A percentile compares a stretch with the other conserved stretches of the same genome.
These are phyloP conservation scores for Gastrolobium bilobum DNA, from an alignment of 306 rosid genomes.

Conservation along the genomic window DNA sequence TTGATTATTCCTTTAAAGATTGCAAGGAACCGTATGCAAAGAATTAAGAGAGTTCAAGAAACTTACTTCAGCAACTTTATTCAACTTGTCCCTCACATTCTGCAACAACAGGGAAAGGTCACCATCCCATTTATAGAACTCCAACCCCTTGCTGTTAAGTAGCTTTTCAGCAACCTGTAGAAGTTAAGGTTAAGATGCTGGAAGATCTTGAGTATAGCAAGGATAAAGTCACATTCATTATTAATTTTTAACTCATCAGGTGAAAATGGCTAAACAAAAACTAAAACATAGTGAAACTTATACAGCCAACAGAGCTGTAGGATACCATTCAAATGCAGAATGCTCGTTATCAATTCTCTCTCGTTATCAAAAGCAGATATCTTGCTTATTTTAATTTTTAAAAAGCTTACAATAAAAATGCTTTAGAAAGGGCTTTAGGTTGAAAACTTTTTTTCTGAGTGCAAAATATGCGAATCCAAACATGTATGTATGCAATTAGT, in stretches of 20 bases:
- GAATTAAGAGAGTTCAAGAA: slow-evolving; percentile 27
- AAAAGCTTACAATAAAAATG: slow-evolving; percentile 35
- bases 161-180: slow-evolving; percentile 62
- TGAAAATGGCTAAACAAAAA: slow-evolving; percentile 9
- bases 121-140: slow-evolving; percentile 96
- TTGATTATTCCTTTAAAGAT: slow-evolving; percentile 26
- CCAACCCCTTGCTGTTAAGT: slow-evolving; percentile 76
- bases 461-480: slow-evolving; percentile 8
- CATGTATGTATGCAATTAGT: neutral
- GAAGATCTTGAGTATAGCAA: slow-evolving; percentile 20
- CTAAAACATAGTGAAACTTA: slow-evolving; percentile 12
- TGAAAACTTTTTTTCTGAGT: neutral
- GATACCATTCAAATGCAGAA: neutral
- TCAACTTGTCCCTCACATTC: slow-evolving; percentile 89
- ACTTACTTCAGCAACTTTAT: slow-evolving; percentile 87
- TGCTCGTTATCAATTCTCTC: neutral
- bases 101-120: slow-evolving; percentile 83
- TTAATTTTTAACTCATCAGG: slow-evolving; percentile 21
- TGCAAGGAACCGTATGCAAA: neutral
- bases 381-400: neutral
- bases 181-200: neutral
- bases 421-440: slow-evolving; percentile 6
- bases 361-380: neutral
- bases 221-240: slow-evolving; percentile 2
- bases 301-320: neutral